Base-by-base conservation (phyloP, 1,284 basidiomycete genomes). In the Melampsora larici-populina region DNA sequence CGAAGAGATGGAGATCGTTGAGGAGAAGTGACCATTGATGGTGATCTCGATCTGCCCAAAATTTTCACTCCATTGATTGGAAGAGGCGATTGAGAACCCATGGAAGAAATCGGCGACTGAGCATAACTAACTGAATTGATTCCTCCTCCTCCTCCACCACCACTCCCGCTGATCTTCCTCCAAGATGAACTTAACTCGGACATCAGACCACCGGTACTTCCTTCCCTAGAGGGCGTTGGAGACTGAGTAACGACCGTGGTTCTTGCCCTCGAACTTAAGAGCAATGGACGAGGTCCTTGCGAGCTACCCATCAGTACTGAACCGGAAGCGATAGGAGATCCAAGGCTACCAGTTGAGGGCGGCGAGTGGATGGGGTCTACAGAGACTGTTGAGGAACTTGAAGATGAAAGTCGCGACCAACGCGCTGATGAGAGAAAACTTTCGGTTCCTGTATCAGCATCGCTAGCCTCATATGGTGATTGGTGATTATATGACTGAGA, bases 211-310 rank as follows among this genome's bases (percentile, higher is more conserved):
- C 55, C 55, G 29, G n/a, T 60, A 60, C 55, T 60, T 29, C 9
- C 55, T 40, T 40, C 4, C 11, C 8, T 40, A 8, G 40, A 40
- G 40, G 40, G 40, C 9, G 40, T 40, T 9, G 40, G 40, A 9
- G 55, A 29, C 7, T n/a, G n/a, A 29, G 29, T 29, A 11, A 60
- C 55, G 17, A 60, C 55, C 13, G 29, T 29, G 29, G 63, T 65
- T 11, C 63, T 17, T 24, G 63, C 63, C 29, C 63, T 65, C 13
- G 63, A 65, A 65, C 63, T 65, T n/a, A 65, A 65, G 21, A 65
- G 63, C 29, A 65, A 65, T 21, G 63, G 63, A 29, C 31, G 24
- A 40, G 63, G 29, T 2, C 63, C 36, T 31, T 24, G 55, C 8
- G n/a, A n/a, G 55, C n/a, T 60, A 7, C 55, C 55, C n/a, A 60